Conservation (phyloP, 768 basidiomycete species). For the Pisolithus albus region DNA sequence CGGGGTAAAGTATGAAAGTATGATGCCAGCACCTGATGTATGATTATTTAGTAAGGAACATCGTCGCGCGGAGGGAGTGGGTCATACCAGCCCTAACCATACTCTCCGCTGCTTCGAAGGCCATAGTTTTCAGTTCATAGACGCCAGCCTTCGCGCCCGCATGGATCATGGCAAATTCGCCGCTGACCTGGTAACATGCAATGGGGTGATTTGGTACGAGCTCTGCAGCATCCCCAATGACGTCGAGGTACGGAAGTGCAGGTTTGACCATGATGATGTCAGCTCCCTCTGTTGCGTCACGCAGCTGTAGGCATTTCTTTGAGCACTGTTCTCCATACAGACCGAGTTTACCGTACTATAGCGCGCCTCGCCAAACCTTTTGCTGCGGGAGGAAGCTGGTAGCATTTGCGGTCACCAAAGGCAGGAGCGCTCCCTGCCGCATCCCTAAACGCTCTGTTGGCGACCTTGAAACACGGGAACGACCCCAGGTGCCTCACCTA, state of each 20-base stretch:
- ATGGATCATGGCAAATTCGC: conserved; percentile 95
- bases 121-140: conserved; percentile 89
- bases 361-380: conserved; percentile 90
- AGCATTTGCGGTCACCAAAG: conserved; percentile 96
- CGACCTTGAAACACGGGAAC: background rate
- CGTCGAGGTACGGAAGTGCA: conserved; percentile 91
- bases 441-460: conserved; percentile 46
- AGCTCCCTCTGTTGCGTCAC: conserved; percentile 86
- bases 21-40: conserved; percentile 73
- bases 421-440: conserved; percentile 95
- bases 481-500: conserved; percentile 43
- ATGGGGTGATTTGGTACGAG: conserved; percentile 83
- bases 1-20: conserved; percentile 94
- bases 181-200: conserved; percentile 97
- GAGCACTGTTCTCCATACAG: background rate
- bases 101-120: conserved; percentile 86
- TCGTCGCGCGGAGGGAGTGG: background rate
- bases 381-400: conserved; percentile 87
- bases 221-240: conserved; percentile 81
- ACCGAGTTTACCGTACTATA: conserved; percentile 53
- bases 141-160: conserved; percentile 91
- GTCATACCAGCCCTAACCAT: conserved; percentile 84
- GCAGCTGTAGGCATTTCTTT: conserved; percentile 45
- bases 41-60: conserved; percentile 6
- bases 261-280: conserved; percentile 99